Evolutionary conservation across 179 eudicot species (phyloP).

Genomic region (Corrigiola litoralis): DNA sequence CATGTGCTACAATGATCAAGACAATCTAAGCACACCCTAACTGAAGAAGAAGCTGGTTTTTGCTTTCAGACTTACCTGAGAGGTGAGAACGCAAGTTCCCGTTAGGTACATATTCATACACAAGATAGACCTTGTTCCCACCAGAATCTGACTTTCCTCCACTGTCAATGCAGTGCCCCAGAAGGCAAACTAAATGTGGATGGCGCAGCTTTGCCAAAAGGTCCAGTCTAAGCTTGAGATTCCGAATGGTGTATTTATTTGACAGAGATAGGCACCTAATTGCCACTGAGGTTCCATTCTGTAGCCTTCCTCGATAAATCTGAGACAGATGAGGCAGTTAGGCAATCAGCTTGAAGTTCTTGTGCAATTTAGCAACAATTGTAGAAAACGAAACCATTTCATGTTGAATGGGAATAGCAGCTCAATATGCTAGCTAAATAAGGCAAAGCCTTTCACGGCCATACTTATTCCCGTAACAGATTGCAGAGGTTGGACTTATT

Average conservation of each 20-base stretch:
- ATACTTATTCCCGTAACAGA: too few relatives aligned
- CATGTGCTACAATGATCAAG: not conserved
- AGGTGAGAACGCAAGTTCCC: constrained; percentile 61
- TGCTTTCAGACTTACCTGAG: constrained; percentile 43
- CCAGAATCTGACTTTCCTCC: constrained; percentile 39
- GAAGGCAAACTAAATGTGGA: constrained; percentile 72
- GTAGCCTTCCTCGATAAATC: constrained; percentile 72
- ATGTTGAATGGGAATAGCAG: too few relatives aligned
- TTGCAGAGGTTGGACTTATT: too few relatives aligned
- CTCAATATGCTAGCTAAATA: too few relatives aligned
- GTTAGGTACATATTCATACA: constrained; percentile 72
- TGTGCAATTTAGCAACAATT: too few relatives aligned
- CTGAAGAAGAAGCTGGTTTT: not conserved
- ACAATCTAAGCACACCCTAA: not conserved
- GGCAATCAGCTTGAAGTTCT: too few relatives aligned
- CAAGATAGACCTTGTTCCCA: constrained; percentile 60
- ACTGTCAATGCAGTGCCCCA: constrained; percentile 81
- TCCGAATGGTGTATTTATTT: constrained; percentile 48
- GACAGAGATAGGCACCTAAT: constrained; percentile 65
- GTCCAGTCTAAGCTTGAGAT: constrained; percentile 77
- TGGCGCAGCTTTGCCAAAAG: constrained; percentile 81
- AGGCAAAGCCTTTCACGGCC: too few relatives aligned
- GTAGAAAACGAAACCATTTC: too few relatives aligned
- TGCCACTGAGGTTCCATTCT: constrained; percentile 61
- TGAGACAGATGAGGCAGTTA: constrained; percentile 20